Conservation (phyloP, 2,329 filamentous ascomycete genomes). For the Rosellinia necatrix region DNA sequence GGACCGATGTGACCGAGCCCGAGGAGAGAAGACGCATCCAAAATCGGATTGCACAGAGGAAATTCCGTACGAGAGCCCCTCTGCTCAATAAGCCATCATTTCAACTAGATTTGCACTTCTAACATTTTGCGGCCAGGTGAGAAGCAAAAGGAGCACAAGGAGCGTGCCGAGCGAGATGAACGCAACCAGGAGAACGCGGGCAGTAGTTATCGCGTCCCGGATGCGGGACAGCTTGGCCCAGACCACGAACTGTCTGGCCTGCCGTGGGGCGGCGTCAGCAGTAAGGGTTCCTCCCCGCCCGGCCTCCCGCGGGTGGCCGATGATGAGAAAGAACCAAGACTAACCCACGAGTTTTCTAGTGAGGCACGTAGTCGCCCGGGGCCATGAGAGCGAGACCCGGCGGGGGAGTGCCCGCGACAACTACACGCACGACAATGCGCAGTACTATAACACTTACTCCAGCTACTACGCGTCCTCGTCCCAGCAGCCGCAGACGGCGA, state of each 20-base stretch:
- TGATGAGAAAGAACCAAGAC: background rate
- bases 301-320: background rate
- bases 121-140: conserved; percentile 57
- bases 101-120: conserved; percentile 14
- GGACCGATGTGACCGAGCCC: conserved; percentile 71
- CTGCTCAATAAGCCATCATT: conserved; percentile 16
- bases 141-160: conserved; percentile 70
- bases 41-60: conserved; percentile 76
- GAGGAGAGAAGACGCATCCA: conserved; percentile 75
- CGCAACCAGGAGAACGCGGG: conserved; percentile 68
- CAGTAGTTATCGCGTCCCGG: conserved; percentile 66
- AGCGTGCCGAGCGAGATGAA: conserved; percentile 65
- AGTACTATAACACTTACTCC: conserved; percentile 32
- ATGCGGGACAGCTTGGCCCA: conserved; percentile 57
- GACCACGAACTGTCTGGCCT: conserved; percentile 66
- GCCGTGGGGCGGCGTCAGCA: conserved; percentile 72
- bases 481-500: conserved; percentile 39
- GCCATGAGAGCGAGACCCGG: conserved; percentile 54
- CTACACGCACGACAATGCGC: conserved; percentile 26
- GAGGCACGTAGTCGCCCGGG: conserved; percentile 55
- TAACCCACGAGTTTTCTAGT: conserved; percentile 41
- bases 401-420: conserved; percentile 37
- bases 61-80: conserved; percentile 64
- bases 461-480: conserved; percentile 38
- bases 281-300: conserved; percentile 15